Conservation (phyloP, 768 basidiomycete species). For the Trametes sanguinea region DNA sequence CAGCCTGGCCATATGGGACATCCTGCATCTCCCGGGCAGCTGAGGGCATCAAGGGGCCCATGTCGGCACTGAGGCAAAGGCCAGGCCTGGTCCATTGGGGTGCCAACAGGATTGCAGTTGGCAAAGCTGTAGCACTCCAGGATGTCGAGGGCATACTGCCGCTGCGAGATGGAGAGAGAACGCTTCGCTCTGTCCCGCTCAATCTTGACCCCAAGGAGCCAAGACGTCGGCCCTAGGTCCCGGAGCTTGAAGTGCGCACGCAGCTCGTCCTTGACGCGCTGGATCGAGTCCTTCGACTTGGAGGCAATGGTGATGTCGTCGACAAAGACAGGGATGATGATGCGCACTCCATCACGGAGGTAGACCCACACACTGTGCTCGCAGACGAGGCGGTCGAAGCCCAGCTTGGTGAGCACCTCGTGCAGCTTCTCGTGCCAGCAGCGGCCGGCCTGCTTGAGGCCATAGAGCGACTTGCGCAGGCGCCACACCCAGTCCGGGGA, state of each 20-base stretch:
- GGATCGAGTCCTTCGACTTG: conserved; percentile 22
- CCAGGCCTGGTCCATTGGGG: no score
- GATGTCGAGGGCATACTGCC: background rate
- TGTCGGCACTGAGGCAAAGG: conserved; percentile 7
- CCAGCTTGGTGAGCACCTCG: conserved; percentile 24
- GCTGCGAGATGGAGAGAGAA: conserved; percentile 8
- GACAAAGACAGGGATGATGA: conserved; percentile 27
- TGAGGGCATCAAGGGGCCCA: background rate
- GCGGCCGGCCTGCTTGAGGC: conserved; percentile 43
- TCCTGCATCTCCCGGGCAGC: conserved; percentile 8
- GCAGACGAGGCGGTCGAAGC: conserved; percentile 26
- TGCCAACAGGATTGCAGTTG: conserved; percentile 1
- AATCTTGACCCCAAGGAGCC: conserved; percentile 7
- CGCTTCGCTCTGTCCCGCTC: conserved; percentile 1
- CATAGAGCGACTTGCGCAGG: conserved; percentile 40
- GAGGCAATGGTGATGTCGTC: conserved; percentile 37
- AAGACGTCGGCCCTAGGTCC: background rate
- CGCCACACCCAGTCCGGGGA: conserved; percentile 9
- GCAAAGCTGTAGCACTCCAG: background rate
- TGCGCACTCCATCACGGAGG: conserved; percentile 22
- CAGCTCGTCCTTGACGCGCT: conserved; percentile 5
- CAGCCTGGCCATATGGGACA: conserved; percentile 17
- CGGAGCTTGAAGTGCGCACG: conserved; percentile 2
- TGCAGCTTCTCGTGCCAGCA: conserved; percentile 41
- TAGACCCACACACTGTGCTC: conserved; percentile 33